Base-by-base conservation (phyloP, 257 asterid species). In the Solanum pimpinellifolium region DNA sequence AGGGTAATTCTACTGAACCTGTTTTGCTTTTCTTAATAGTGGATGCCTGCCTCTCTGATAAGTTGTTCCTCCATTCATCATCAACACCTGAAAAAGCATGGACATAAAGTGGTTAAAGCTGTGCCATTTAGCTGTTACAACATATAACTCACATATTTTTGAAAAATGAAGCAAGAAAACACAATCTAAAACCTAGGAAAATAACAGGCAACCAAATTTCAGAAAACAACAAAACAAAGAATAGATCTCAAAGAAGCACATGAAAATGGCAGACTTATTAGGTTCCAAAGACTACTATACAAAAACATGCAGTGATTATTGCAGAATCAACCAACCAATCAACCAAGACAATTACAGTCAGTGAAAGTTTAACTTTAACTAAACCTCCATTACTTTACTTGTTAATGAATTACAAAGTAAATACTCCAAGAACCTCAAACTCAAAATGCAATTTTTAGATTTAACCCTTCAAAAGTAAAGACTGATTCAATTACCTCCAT, bases 1-100 rank as follows among this genome's bases (percentile, higher is more conserved):
- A 92, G 87, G 87, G 89, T 88, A 85, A 86, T 47, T 31, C 68
- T 88, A 87, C 91, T 88, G 91, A 89, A 95, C 99, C 99, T 94
- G 98, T 86, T 92, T 90, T 94, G 92, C 98, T 95, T 94, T 97
- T 97, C 97, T 94, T 96, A 90, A 90, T 89, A 89, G 95, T 93
- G 98, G 96, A 92, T 89, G 95, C 92, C 93, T 94, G 94, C 87
- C 91, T 93, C 96, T 95, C 96, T 84, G 93, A 88, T 88, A 90
- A 92, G 90, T 91, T 93, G 97, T 86, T 94, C 93, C 94, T 95
- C 97, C 98, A 95, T 92, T 92, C 97, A 93, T 95, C 98, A 95
- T 94, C 98, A 93, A 90, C 95, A 93, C 95, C 99, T 97, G 98
- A 90, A 92, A 95, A 94, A 89, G 94, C 90, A 91, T 84, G 87